These are phyloP conservation scores for Citeromyces matritensis DNA, from an alignment of 805 yeast genomes.

Conservation along the genomic window DNA sequence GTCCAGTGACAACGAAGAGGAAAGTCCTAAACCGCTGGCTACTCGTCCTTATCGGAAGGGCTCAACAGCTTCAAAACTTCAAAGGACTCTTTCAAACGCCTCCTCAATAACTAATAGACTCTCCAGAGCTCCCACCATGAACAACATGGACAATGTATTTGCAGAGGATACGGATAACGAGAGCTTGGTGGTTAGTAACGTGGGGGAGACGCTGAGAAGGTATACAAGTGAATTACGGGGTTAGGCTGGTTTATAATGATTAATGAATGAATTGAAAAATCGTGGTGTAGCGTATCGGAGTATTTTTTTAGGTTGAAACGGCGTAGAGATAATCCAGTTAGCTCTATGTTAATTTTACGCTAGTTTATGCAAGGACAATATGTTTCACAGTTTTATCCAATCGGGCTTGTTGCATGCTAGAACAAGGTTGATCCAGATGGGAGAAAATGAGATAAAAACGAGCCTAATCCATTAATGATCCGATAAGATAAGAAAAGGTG, in stretches of 20 bases:
- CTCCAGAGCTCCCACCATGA: slow-evolving; percentile 1
- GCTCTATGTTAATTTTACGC: slow-evolving; percentile 2
- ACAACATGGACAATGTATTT: slow-evolving; percentile 4
- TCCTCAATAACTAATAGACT: background rate
- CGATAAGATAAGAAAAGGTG: too few relatives aligned
- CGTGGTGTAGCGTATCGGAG: slow-evolving; percentile 6
- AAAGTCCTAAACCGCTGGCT: slow-evolving; percentile 1
- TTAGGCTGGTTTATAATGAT: slow-evolving; percentile 5
- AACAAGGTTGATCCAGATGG: too few relatives aligned
- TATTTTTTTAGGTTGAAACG: slow-evolving; percentile 1
- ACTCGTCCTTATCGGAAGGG: background rate
- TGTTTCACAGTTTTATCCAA: slow-evolving; percentile 1
- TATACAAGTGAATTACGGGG: slow-evolving; percentile 12
- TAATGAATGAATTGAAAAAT: slow-evolving; percentile 1
- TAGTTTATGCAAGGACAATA: background rate
- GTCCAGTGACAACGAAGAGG: slow-evolving; percentile 1
- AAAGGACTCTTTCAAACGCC: background rate
- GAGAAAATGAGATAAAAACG: too few relatives aligned
- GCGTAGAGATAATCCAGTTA: slow-evolving; percentile 1
- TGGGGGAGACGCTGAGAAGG: slow-evolving; percentile 17
- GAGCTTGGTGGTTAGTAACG: slow-evolving; percentile 14
- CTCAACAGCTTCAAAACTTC: background rate
- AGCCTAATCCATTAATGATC: too few relatives aligned
- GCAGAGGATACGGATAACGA: slow-evolving; percentile 6
- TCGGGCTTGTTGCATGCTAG: slow-evolving; percentile 1